phyloP scores from a whole-genome alignment of 805 yeast genomes.

The Ogataea wickerhamii region DNA sequence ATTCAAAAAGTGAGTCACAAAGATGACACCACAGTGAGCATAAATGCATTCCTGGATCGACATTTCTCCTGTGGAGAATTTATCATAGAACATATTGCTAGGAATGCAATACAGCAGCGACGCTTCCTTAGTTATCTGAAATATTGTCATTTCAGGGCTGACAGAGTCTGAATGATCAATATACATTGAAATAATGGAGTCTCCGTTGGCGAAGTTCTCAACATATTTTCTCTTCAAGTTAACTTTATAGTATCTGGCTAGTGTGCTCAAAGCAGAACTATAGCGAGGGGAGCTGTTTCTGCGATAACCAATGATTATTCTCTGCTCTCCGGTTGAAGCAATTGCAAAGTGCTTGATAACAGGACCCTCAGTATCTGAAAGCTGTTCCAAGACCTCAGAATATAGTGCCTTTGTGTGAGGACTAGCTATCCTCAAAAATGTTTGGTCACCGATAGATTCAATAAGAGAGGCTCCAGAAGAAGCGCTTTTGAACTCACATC shows the following conservation, averaged over 20 bases:
- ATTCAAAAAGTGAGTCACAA: constrained; percentile 91
- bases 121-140: constrained; percentile 91
- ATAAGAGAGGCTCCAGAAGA: constrained; percentile 43
- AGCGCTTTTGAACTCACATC: constrained; percentile 49
- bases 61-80: constrained; percentile 70
- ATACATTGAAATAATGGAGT: constrained; percentile 83
- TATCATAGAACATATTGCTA: constrained; percentile 70
- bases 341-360: constrained; percentile 83
- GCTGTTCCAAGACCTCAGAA: constrained; percentile 65
- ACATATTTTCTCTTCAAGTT: constrained; percentile 85
- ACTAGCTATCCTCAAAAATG: constrained; percentile 75
- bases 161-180: constrained; percentile 58
- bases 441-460: constrained; percentile 68
- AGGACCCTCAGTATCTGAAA: constrained; percentile 80
- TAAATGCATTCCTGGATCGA: constrained; percentile 93
- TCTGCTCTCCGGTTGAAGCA: constrained; percentile 75
- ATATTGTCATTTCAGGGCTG: constrained; percentile 65
- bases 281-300: constrained; percentile 82
- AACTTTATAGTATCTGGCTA: constrained; percentile 85
- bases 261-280: constrained; percentile 79
- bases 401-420: constrained; percentile 75
- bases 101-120: constrained; percentile 90
- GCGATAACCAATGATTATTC: constrained; percentile 85
- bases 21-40: constrained; percentile 89
- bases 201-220: constrained; percentile 89